A percentile compares a stretch with the other conserved stretches of the same genome.
phyloP scores from a whole-genome alignment of 352 stramenopile species.

The Phytophthora ramorum region DNA sequence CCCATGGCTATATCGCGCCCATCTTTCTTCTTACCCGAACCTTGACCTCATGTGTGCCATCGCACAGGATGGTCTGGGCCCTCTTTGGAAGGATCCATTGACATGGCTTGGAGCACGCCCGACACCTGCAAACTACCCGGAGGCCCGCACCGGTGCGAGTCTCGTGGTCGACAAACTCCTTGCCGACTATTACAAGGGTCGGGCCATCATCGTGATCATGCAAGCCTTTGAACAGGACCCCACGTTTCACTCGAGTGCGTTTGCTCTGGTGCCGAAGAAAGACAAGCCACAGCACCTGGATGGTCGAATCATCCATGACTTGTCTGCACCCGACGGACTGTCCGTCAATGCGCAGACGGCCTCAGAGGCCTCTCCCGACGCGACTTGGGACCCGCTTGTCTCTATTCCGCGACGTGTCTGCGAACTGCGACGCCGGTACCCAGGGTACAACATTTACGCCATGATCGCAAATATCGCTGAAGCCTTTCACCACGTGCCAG shows the following conservation, averaged over 20 bases:
- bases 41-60: slow-evolving; percentile 4
- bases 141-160: too few relatives aligned
- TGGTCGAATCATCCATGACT: not conserved
- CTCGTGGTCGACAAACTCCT: not conserved
- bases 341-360: not conserved
- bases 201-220: not conserved
- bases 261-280: not conserved
- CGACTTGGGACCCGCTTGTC: slow-evolving; percentile 3
- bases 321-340: not conserved
- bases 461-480: slow-evolving; percentile 14
- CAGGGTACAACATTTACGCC: slow-evolving; percentile 5
- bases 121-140: too few relatives aligned
- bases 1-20: slow-evolving; percentile 10
- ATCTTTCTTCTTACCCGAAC: slow-evolving; percentile 5
- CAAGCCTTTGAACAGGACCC: not conserved
- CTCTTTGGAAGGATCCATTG: not conserved
- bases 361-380: slow-evolving; percentile 1
- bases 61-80: not conserved
- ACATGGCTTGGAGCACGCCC: too few relatives aligned
- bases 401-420: not conserved
- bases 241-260: not conserved
- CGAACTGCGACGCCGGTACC: slow-evolving; percentile 2
- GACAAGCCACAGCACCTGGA: not conserved
- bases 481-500: slow-evolving; percentile 3
- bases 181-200: not conserved